A percentile compares a stretch with the other conserved stretches of the same genome.
phyloP scores from a whole-genome alignment of 2,329 filamentous ascomycete species.

The Cephalotrichum gorgonifer region DNA sequence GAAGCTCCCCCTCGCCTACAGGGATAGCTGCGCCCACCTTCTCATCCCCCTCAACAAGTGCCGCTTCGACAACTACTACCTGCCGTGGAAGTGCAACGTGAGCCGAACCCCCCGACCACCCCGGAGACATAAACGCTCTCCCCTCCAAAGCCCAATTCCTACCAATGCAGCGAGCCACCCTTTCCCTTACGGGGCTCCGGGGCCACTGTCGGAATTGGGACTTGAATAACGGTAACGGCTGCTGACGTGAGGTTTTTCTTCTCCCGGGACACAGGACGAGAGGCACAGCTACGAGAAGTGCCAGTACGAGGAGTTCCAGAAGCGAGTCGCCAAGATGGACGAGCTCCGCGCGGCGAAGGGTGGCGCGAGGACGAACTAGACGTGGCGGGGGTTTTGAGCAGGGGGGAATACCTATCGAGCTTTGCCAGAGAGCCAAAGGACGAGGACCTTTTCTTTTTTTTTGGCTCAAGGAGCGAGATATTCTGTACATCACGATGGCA shows the following conservation, averaged over 20 bases:
- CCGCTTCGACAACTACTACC: constrained; percentile 81
- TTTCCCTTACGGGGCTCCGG: background rate
- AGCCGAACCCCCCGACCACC: constrained; percentile 18
- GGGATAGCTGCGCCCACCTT: constrained; percentile 90
- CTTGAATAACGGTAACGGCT: background rate
- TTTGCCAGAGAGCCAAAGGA: background rate
- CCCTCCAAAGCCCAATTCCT: background rate
- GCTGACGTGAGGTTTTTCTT: background rate
- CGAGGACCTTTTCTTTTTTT: too few relatives aligned
- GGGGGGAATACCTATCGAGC: background rate
- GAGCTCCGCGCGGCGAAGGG: constrained; percentile 81
- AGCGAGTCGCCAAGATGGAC: constrained; percentile 97
- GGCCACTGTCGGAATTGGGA: too few relatives aligned
- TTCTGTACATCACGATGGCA: background rate
- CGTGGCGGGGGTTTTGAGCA: background rate
- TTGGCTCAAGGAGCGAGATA: background rate
- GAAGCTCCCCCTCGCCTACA: constrained; percentile 77
- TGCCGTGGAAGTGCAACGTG: constrained; percentile 98
- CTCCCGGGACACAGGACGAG: constrained; percentile 66
- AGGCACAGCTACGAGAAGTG: constrained; percentile 98
- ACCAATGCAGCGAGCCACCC: background rate
- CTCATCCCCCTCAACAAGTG: constrained; percentile 94
- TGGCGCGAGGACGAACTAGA: constrained; percentile 75
- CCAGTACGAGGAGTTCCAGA: constrained; percentile 98
- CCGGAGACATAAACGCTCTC: background rate